Conservation (phyloP, 2,329 filamentous ascomycete genomes). For the Harringtonia aguacate region DNA sequence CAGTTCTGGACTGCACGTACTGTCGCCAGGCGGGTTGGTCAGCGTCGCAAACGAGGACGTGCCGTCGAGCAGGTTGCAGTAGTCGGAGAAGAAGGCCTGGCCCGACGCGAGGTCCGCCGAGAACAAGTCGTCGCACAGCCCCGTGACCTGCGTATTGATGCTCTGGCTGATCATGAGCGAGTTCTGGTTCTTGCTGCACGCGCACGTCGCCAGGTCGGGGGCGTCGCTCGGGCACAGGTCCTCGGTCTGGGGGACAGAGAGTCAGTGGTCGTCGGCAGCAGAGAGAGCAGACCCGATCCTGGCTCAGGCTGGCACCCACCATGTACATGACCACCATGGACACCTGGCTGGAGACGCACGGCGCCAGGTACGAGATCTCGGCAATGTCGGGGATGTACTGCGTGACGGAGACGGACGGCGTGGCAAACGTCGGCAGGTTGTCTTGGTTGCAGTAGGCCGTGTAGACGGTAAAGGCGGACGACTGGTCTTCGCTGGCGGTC, state of each 20-base stretch:
- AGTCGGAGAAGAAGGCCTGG: constrained; percentile 37
- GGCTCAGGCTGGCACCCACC: background rate
- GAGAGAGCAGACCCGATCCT: background rate
- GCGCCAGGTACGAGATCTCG: constrained; percentile 28
- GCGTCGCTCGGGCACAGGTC: constrained; percentile 17
- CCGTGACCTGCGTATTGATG: constrained; percentile 31
- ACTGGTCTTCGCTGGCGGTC: constrained; percentile 34
- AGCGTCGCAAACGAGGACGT: constrained; percentile 36
- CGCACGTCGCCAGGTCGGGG: constrained; percentile 32
- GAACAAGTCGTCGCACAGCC: constrained; percentile 33
- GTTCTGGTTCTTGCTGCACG: constrained; percentile 40
- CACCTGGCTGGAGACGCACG: constrained; percentile 29
- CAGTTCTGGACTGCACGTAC: constrained; percentile 22
- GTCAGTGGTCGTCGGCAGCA: background rate
- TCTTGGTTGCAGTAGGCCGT: constrained; percentile 38
- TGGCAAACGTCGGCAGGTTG: constrained; percentile 21
- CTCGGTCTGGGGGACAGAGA: constrained; percentile 7
- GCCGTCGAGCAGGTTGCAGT: constrained; percentile 38
- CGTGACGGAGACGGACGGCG: constrained; percentile 30
- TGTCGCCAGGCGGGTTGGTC: constrained; percentile 37
- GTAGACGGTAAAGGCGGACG: constrained; percentile 34
- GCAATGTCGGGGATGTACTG: constrained; percentile 40
- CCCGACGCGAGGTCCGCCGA: constrained; percentile 36
- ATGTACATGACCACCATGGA: constrained; percentile 27
- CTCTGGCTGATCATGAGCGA: constrained; percentile 28